Evolutionary conservation across 2,329 filamentous ascomycete genomes (phyloP).

Genomic region (Lachnellula occidentalis): DNA sequence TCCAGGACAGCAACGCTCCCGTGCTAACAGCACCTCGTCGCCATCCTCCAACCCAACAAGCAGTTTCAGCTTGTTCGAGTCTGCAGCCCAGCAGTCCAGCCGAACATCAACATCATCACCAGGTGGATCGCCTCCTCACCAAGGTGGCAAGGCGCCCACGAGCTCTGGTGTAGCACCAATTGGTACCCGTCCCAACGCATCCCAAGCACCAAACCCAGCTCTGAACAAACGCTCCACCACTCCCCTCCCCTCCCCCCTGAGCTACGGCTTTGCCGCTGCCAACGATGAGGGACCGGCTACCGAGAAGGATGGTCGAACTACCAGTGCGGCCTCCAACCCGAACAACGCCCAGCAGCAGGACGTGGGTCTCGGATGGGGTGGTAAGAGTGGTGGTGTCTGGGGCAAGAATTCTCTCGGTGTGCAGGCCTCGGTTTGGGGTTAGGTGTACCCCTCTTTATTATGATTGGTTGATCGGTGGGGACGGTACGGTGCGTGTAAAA

Average conservation of each 20-base stretch:
- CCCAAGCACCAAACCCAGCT: conserved; percentile 50
- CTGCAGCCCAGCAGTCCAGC: conserved; percentile 58
- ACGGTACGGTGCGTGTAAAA: conserved; percentile 1
- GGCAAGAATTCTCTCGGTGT: conserved; percentile 78
- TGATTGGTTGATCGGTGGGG: not conserved
- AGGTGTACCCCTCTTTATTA: conserved; percentile 25
- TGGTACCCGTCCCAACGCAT: conserved; percentile 71
- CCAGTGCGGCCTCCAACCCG: conserved; percentile 56
- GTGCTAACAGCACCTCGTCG: conserved; percentile 80
- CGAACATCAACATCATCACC: conserved; percentile 85
- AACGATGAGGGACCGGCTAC: conserved; percentile 40
- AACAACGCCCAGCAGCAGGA: conserved; percentile 32
- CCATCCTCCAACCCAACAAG: conserved; percentile 62
- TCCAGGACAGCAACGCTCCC: conserved; percentile 44
- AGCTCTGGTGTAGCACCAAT: conserved; percentile 79
- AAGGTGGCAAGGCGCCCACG: conserved; percentile 53
- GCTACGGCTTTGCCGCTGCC: conserved; percentile 61
- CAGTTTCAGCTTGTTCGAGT: conserved; percentile 58
- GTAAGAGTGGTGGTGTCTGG: conserved; percentile 72
- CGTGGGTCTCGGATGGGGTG: conserved; percentile 64
- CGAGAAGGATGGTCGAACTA: conserved; percentile 33
- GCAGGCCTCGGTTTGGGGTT: conserved; percentile 93
- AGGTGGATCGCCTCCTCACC: conserved; percentile 70
- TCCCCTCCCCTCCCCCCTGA: conserved; percentile 82
- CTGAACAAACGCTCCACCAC: conserved; percentile 73